A percentile compares a stretch with the other conserved stretches of the same genome.
Conservation (phyloP, 2,329 filamentous ascomycete species). For the Cladosporium sp. region DNA sequence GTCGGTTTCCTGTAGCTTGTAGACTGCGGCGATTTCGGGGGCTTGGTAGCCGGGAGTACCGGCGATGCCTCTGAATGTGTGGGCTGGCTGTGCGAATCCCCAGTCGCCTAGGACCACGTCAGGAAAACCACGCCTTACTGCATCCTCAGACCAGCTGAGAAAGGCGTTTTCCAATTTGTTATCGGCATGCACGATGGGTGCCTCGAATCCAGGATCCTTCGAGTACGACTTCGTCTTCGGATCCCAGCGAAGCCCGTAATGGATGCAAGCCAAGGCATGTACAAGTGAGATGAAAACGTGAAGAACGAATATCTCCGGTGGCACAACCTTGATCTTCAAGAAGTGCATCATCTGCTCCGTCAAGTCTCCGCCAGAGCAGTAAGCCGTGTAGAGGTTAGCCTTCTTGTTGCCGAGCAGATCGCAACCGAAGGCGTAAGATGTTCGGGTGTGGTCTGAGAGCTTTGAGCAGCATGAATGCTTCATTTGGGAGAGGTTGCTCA, state of each 20-base stretch:
- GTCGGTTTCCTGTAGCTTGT: background rate
- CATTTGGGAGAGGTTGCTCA: slow-evolving; percentile 10
- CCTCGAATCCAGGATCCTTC: slow-evolving; percentile 16
- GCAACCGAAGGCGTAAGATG: slow-evolving; percentile 15
- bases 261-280: slow-evolving; percentile 32
- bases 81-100: slow-evolving; percentile 23
- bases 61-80: slow-evolving; percentile 8
- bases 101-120: slow-evolving; percentile 33
- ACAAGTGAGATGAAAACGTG: slow-evolving; percentile 32
- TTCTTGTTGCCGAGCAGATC: background rate
- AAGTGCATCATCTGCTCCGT: slow-evolving; percentile 23
- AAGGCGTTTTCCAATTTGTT: slow-evolving; percentile 33
- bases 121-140: slow-evolving; percentile 22
- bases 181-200: slow-evolving; percentile 29
- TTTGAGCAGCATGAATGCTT: slow-evolving; percentile 3
- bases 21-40: slow-evolving; percentile 17
- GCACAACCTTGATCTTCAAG: background rate
- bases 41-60: slow-evolving; percentile 27
- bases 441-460: slow-evolving; percentile 11
- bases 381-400: slow-evolving; percentile 24
- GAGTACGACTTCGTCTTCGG: background rate
- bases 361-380: slow-evolving; percentile 31
- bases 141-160: slow-evolving; percentile 23
- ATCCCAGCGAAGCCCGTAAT: slow-evolving; percentile 27
- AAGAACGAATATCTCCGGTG: slow-evolving; percentile 28